Conservation (phyloP, 2,329 filamentous ascomycete genomes). For the Arthrinium puccinioides region DNA sequence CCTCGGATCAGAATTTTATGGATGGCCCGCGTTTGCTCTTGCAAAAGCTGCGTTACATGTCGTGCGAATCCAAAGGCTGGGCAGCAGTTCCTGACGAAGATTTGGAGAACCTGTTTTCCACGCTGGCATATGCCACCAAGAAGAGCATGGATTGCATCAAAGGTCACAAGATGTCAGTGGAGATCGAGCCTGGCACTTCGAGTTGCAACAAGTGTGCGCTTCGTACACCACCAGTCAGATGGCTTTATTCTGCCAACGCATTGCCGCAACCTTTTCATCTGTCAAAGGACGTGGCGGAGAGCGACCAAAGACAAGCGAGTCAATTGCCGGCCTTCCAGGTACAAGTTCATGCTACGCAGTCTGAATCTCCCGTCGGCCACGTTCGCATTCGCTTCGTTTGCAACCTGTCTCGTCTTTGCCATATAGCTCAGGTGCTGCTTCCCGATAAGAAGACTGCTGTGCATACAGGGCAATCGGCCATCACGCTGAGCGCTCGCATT, state of each 20-base stretch:
- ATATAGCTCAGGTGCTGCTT: slow-evolving; percentile 3
- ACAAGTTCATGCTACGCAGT: no score
- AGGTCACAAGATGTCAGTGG: neutral
- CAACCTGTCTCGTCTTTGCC: slow-evolving; percentile 5
- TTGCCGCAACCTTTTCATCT: neutral
- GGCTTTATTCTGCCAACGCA: neutral
- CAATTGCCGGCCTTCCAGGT: slow-evolving; percentile 2
- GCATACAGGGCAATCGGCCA: no score
- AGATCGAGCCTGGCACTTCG: neutral
- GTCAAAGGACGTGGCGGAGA: neutral
- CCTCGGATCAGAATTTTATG: neutral
- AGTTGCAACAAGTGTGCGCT: neutral
- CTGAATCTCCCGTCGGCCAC: neutral
- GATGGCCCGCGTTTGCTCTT: neutral
- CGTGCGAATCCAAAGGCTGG: neutral
- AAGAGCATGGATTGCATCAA: neutral
- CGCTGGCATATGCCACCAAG: neutral
- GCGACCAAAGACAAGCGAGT: neutral
- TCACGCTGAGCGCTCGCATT: neutral
- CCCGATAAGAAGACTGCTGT: neutral
- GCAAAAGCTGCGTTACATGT: neutral
- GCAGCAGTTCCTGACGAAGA: neutral
- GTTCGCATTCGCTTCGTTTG: slow-evolving; percentile 2
- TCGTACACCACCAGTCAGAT: neutral
- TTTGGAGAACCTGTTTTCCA: neutral